Conservation (phyloP, 805 yeast species). For the Teunomyces pallodes region DNA sequence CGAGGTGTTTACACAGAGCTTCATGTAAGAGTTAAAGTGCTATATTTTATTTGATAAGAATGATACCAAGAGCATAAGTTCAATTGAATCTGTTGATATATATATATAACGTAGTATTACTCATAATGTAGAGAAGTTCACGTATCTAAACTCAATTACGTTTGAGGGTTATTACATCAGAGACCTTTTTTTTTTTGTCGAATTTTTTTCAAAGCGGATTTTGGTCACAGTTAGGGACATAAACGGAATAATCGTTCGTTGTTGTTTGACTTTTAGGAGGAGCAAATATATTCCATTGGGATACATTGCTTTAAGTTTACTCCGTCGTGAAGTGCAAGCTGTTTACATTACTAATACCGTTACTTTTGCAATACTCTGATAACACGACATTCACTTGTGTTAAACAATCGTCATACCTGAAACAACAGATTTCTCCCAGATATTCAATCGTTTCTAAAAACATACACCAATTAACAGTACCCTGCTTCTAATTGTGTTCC, state of each 20-base stretch:
- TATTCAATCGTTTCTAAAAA: constrained; percentile 1
- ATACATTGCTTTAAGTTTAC: not conserved
- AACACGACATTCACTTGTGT: not conserved
- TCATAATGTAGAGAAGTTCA: no score
- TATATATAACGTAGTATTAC: no score
- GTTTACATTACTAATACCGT: not conserved
- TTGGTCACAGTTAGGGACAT: constrained; percentile 1
- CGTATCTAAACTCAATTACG: no score
- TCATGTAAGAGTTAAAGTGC: not conserved
- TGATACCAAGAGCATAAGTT: no score
- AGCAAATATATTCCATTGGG: not conserved
- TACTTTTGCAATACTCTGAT: not conserved
- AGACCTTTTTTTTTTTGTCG: constrained; percentile 1
- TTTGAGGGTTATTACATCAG: constrained; percentile 2
- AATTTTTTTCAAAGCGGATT: constrained; percentile 2
- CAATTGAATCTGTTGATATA: no score
- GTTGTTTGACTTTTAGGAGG: not conserved
- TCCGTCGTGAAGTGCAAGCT: not conserved
- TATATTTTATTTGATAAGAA: no score
- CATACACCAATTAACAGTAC: no score
- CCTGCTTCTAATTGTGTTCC: not conserved
- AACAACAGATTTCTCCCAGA: not conserved
- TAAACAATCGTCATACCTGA: not conserved
- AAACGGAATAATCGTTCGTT: not conserved
- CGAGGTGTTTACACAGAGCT: not conserved